Percentiles rank a stretch among this genome's conserved stretches.
phyloP scores from a whole-genome alignment of 2,329 filamentous ascomycete species.

The Coniochaeta sp. region DNA sequence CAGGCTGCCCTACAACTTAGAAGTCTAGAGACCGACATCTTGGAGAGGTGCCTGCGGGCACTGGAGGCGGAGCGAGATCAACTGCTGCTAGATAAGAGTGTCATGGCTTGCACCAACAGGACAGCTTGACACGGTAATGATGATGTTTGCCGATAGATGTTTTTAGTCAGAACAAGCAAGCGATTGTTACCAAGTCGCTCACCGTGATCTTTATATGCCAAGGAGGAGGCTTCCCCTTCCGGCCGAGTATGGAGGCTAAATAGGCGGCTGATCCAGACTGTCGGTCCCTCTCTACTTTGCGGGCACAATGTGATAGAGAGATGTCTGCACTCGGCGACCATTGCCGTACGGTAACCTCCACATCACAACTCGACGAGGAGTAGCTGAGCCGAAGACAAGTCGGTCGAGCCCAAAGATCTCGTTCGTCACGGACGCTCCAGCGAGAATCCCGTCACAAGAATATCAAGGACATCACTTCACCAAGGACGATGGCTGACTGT shows the following conservation, averaged over 20 bases:
- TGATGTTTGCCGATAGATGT: neutral
- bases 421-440: no score
- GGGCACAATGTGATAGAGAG: neutral
- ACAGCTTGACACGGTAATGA: neutral
- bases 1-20: neutral
- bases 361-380: neutral
- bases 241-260: neutral
- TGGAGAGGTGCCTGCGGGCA: neutral
- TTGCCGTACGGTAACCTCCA: neutral
- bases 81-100: neutral
- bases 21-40: neutral
- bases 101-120: neutral
- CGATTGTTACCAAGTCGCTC: neutral
- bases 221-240: neutral
- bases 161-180: neutral
- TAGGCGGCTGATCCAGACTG: conserved; percentile 7
- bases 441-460: no score
- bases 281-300: conserved; percentile 3
- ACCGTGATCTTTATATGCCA: neutral
- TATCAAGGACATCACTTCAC: no score
- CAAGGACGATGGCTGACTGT: no score
- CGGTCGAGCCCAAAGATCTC: no score
- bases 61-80: neutral
- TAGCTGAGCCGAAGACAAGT: no score
- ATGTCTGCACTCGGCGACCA: neutral